phyloP scores from a whole-genome alignment of 495 filamentous ascomycete species.

The Penicillium argentinense region DNA sequence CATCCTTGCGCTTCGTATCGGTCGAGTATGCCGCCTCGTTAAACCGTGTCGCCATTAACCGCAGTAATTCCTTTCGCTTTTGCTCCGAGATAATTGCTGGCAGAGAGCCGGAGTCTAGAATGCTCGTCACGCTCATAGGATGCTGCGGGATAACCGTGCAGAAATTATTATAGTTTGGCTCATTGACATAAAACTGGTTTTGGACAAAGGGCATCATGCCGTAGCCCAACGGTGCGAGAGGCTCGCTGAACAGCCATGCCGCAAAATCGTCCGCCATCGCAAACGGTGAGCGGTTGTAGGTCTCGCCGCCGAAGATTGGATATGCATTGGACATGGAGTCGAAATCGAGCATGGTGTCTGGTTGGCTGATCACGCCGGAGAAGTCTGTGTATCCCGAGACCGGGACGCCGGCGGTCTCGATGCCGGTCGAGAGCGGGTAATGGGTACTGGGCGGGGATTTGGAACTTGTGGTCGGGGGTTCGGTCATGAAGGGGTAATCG shows the following conservation, averaged over 20 bases:
- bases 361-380: constrained; percentile 11
- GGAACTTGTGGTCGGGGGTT: constrained; percentile 10
- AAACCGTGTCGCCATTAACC: constrained; percentile 80
- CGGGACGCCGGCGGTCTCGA: constrained; percentile 21
- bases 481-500: constrained; percentile 21
- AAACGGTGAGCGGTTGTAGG: constrained; percentile 80
- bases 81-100: constrained; percentile 83
- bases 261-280: constrained; percentile 91
- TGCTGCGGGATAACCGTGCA: constrained; percentile 51
- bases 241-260: constrained; percentile 83
- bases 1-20: constrained; percentile 72
- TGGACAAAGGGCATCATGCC: constrained; percentile 40
- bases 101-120: constrained; percentile 79
- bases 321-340: constrained; percentile 72
- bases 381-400: constrained; percentile 33
- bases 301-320: constrained; percentile 81
- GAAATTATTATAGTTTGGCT: constrained; percentile 38
- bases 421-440: constrained; percentile 30
- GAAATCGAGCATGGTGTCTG: constrained; percentile 38
- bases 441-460: constrained; percentile 19
- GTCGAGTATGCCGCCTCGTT: constrained; percentile 77
- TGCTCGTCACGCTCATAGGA: constrained; percentile 88
- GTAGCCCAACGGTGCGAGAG: constrained; percentile 37
- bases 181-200: constrained; percentile 44
- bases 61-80: constrained; percentile 79